Percentiles rank a stretch among this genome's conserved stretches.
Evolutionary conservation across 345 rosid genomes (phyloP).

Genomic region (Salix caprea): DNA sequence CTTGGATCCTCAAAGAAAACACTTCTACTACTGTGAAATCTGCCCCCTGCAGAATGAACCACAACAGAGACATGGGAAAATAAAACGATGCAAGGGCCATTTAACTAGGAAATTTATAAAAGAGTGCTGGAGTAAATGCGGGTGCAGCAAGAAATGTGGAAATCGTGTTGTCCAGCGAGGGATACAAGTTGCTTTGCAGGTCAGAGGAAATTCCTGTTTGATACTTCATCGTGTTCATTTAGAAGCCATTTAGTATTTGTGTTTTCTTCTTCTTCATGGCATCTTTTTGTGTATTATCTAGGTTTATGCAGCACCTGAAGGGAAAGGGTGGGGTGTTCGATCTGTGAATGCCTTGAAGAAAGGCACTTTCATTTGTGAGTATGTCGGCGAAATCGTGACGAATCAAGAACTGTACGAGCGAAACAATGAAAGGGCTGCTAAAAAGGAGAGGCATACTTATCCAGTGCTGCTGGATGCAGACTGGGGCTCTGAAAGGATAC

Average conservation of each 20-base stretch:
- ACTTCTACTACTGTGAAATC: conserved; percentile 22
- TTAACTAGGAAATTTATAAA: conserved; percentile 22
- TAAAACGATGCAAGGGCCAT: conserved; percentile 17
- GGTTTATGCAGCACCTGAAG: conserved; percentile 14
- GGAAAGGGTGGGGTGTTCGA: conserved; percentile 22
- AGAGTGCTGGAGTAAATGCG: conserved; percentile 29
- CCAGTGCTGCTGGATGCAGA: conserved; percentile 27
- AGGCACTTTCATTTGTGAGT: conserved; percentile 18
- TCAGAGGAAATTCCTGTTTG: neutral
- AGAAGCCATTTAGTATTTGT: neutral
- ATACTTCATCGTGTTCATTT: neutral
- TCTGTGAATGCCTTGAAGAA: conserved; percentile 10
- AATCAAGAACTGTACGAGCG: conserved; percentile 13
- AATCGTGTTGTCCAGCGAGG: conserved; percentile 18
- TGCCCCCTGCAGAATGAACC: conserved; percentile 8
- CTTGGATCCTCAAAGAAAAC: conserved; percentile 13
- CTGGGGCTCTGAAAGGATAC: conserved; percentile 28
- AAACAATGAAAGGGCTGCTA: conserved; percentile 13
- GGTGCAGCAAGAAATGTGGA: conserved; percentile 19
- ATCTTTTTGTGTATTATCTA: neutral
- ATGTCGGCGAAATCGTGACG: conserved; percentile 18
- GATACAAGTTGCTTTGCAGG: conserved; percentile 22
- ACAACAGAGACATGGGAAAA: conserved; percentile 3
- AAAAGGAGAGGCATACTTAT: conserved; percentile 20
- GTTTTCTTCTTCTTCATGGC: neutral